Evolutionary conservation across 2,329 filamentous ascomycete species (phyloP).

Genomic region (Fusarium pseudonygamai): DNA sequence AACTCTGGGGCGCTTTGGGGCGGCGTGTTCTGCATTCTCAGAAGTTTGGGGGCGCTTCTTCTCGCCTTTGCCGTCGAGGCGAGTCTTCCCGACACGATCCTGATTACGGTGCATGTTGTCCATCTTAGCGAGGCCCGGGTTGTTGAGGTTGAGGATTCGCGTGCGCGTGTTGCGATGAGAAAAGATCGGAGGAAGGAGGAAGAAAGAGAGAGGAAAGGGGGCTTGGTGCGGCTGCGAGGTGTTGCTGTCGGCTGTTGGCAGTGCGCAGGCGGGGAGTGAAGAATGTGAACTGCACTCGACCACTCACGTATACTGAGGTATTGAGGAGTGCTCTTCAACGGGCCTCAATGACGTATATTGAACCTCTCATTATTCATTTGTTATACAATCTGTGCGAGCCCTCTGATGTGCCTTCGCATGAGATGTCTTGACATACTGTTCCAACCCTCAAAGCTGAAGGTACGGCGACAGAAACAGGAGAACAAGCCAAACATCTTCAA

Average conservation of each 20-base stretch:
- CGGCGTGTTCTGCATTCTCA: fast-evolving
- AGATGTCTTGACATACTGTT: background rate
- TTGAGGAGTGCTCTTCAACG: no score
- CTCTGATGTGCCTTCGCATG: background rate
- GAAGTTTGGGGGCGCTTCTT: background rate
- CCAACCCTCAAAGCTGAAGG: background rate
- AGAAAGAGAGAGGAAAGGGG: no score
- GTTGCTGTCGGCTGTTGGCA: background rate
- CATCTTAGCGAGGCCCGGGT: background rate
- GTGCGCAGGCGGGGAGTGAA: background rate
- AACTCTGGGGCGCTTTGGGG: fast-evolving
- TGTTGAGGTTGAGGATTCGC: background rate
- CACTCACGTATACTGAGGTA: background rate
- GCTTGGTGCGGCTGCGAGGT: no score
- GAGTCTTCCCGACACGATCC: background rate
- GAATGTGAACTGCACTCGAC: background rate
- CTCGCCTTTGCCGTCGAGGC: background rate
- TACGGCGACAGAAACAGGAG: background rate
- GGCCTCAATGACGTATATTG: fast-evolving
- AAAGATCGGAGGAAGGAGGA: background rate
- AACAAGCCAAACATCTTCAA: fast-evolving
- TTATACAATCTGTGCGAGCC: background rate
- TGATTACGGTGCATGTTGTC: background rate
- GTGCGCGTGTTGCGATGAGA: background rate
- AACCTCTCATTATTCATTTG: fast-evolving